Base-by-base conservation (phyloP, 495 filamentous ascomycete genomes). In the Hypoxylon subgilvum region DNA sequence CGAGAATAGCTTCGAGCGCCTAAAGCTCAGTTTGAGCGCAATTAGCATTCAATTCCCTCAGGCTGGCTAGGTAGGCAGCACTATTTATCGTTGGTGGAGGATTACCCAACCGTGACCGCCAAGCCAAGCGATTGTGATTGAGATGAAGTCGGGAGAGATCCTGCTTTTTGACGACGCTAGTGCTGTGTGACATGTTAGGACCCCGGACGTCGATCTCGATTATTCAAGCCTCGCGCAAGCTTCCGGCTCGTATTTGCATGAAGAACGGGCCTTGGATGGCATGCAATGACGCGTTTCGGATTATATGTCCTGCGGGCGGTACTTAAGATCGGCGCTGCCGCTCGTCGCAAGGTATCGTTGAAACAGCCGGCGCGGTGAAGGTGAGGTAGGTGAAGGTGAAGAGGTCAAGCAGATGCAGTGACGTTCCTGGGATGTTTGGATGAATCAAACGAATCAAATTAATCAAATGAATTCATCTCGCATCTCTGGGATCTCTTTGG, bases 181-280 rank as follows among this genome's bases (percentile, higher is more conserved):
- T 47, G 61, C 56, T 52, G 61, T 61, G 56, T 51, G 51, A 65
- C 56, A 46, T 47, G n/a, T 39, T 4, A 34, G 32, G 35, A 61
- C 51, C 50, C 56, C 44, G 38, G 56, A 10, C 23, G 61, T 57
- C 45, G 61, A 65, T 65, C 61, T 65, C 61, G 61, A 65, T 65
- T 41, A 45, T 28, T 53, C 40, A 55, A 60, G 38, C 55, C 49
- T 52, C 49, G 50, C 42, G 30, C 43, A 40, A 43, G 30, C 48
- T 34, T 49, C 55, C 34, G 46, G 61, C 51, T 65, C 61, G 61
- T 65, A 65, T 65, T 63, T 55, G 61, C 56, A 65, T 60, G 14
- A 56, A 47, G 61, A 61, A 30, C n/a, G n/a, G n/a, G n/a, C n/a
- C n/a, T n/a, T n/a, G n/a, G n/a, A n/a, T 35, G 40, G 38, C 42